A percentile compares a stretch with the other conserved stretches of the same genome.
Conservation (phyloP, 306 rosid genomes). For the Citrullus colocynthis region DNA sequence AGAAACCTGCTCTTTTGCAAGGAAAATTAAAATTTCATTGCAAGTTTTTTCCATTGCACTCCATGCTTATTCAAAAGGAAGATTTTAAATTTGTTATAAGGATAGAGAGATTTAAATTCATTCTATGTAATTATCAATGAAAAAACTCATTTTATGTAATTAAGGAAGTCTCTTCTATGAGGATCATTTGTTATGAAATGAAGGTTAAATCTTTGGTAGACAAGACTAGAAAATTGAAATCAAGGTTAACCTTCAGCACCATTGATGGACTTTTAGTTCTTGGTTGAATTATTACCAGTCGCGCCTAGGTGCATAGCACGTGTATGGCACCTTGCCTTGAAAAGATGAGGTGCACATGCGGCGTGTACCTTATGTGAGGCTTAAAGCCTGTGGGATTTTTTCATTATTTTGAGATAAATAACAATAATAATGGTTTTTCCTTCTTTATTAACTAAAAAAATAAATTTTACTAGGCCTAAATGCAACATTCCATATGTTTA, state of each 20-base stretch:
- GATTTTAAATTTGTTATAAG: background rate
- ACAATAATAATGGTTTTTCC: too few relatives aligned
- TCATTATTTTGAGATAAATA: too few relatives aligned
- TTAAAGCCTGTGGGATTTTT: too few relatives aligned
- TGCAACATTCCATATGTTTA: too few relatives aligned
- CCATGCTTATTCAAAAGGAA: background rate
- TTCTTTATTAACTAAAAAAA: too few relatives aligned
- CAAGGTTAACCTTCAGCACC: background rate
- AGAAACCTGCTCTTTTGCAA: background rate
- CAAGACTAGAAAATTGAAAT: background rate
- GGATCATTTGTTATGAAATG: background rate
- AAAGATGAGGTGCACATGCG: too few relatives aligned
- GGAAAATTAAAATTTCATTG: background rate
- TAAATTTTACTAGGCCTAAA: too few relatives aligned
- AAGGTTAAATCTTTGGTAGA: background rate
- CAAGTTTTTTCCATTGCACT: background rate
- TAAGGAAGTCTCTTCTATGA: background rate
- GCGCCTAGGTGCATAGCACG: too few relatives aligned
- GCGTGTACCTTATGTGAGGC: too few relatives aligned
- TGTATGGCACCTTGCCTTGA: too few relatives aligned
- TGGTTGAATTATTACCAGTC: too few relatives aligned
- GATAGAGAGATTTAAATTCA: background rate
- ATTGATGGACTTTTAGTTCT: too few relatives aligned
- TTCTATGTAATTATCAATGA: background rate
- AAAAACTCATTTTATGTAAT: background rate